Evolutionary conservation across 371 early-diverging fungal genomes (phyloP).

Genomic region (Mortierella sp.): DNA sequence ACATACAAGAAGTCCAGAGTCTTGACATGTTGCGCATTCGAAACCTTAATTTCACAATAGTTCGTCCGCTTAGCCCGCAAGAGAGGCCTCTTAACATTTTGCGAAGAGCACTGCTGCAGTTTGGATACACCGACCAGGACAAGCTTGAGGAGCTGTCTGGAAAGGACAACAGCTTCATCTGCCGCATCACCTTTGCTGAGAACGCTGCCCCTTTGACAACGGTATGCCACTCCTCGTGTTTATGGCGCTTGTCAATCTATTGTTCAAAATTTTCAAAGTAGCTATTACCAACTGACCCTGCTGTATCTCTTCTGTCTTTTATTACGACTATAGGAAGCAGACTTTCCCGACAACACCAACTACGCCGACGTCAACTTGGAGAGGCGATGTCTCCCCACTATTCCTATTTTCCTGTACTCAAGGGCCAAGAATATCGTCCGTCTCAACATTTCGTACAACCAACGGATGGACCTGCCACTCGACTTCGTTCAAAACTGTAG

Average conservation of each 20-base stretch:
- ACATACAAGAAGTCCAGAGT: not conserved
- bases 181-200: slow-evolving; percentile 82
- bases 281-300: not conserved
- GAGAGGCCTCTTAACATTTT: slow-evolving; percentile 83
- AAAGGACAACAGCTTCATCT: slow-evolving; percentile 89
- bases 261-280: not conserved
- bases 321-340: slow-evolving; percentile 31
- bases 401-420: slow-evolving; percentile 81
- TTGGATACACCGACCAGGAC: slow-evolving; percentile 86
- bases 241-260: not conserved
- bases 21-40: not conserved
- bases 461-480: slow-evolving; percentile 75
- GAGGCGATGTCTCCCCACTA: slow-evolving; percentile 73
- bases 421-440: slow-evolving; percentile 73
- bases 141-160: slow-evolving; percentile 81
- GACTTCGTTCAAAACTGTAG: slow-evolving; percentile 83
- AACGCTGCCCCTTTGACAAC: slow-evolving; percentile 66
- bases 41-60: slow-evolving; percentile 9
- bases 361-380: slow-evolving; percentile 72
- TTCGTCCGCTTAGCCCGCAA: slow-evolving; percentile 69
- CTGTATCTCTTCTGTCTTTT: not conserved
- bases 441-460: slow-evolving; percentile 83
- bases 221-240: slow-evolving; percentile 25
- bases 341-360: slow-evolving; percentile 36
- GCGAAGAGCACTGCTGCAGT: slow-evolving; percentile 76